Conservation (phyloP, 2,329 filamentous ascomycete species). For the Diaporthe velutina region DNA sequence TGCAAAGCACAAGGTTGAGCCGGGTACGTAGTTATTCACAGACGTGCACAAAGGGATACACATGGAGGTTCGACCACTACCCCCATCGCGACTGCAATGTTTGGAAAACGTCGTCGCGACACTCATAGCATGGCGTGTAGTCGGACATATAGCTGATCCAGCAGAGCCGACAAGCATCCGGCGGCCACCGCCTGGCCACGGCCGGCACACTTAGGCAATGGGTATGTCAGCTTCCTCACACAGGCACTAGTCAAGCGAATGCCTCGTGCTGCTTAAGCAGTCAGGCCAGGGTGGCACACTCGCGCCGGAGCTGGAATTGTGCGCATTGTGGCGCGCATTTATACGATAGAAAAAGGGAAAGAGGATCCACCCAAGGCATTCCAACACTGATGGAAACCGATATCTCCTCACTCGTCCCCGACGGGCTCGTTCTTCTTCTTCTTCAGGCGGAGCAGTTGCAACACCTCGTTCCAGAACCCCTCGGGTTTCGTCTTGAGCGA, state of each 20-base stretch:
- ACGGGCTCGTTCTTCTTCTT: slow-evolving; percentile 40
- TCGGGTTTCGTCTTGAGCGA: slow-evolving; percentile 61
- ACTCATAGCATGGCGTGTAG: too few relatives aligned
- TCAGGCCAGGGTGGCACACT: neutral
- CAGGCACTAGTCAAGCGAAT: neutral
- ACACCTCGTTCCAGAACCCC: slow-evolving; percentile 69
- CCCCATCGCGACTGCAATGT: too few relatives aligned
- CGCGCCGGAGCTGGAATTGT: slow-evolving; percentile 15
- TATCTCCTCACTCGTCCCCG: slow-evolving; percentile 7
- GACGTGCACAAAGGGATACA: too few relatives aligned
- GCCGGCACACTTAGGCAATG: neutral
- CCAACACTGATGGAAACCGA: neutral
- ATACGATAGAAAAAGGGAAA: neutral
- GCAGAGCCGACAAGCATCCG: neutral
- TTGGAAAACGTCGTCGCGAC: too few relatives aligned
- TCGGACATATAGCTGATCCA: neutral
- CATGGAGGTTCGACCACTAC: too few relatives aligned
- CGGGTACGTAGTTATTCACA: too few relatives aligned
- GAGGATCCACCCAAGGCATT: neutral
- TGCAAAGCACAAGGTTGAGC: neutral
- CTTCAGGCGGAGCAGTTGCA: slow-evolving; percentile 58
- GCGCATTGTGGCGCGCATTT: neutral
- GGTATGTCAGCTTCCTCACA: neutral
- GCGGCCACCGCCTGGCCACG: neutral
- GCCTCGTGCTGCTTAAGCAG: neutral